These are phyloP conservation scores for Jacaranda copaia DNA, from an alignment of 257 asterid species.

Conservation along the genomic window DNA sequence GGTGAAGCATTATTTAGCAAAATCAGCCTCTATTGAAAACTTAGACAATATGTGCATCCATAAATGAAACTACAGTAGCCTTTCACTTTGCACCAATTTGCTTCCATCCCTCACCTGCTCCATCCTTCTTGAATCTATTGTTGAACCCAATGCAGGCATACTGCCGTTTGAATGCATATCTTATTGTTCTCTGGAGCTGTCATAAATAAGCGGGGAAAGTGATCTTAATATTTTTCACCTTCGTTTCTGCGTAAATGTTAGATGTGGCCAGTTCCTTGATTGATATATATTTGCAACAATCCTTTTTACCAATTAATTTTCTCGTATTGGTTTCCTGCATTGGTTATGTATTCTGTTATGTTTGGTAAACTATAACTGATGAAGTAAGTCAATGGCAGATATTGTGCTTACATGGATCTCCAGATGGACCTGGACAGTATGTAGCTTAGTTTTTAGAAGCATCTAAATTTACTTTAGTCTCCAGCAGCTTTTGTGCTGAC, in stretches of 20 bases:
- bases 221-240: background rate
- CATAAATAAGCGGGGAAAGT: background rate
- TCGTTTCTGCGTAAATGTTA: slow-evolving; percentile 5
- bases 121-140: background rate
- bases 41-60: background rate
- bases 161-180: background rate
- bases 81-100: background rate
- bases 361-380: slow-evolving; percentile 41
- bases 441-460: slow-evolving; percentile 40
- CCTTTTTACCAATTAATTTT: background rate
- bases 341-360: slow-evolving; percentile 10
- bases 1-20: background rate
- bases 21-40: background rate
- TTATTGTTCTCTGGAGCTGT: background rate
- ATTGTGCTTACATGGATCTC: slow-evolving; percentile 95
- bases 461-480: slow-evolving; percentile 18
- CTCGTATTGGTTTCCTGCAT: slow-evolving; percentile 22
- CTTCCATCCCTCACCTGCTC: background rate
- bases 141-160: background rate
- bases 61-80: background rate
- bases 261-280: background rate
- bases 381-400: slow-evolving; percentile 63
- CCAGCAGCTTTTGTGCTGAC: slow-evolving; percentile 25
- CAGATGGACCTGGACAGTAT: slow-evolving; percentile 96
- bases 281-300: background rate